A percentile compares a stretch with the other conserved stretches of the same genome.
These are phyloP conservation scores for Fusarium sp. DNA, from an alignment of 2,329 filamentous ascomycete genomes.

Conservation along the genomic window DNA sequence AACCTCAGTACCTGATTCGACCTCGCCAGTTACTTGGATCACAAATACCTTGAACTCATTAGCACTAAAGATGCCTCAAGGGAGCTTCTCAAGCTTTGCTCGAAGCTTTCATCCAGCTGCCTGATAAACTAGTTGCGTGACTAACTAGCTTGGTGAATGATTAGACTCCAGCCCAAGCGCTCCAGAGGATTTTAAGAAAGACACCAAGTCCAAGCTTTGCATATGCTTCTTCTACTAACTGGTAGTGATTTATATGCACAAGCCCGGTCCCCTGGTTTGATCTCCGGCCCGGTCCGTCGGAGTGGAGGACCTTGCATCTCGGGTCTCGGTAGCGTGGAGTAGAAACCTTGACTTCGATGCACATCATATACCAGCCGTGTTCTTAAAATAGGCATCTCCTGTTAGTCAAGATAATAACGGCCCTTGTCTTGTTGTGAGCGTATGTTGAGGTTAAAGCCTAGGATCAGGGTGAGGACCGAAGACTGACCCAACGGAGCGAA, in stretches of 20 bases:
- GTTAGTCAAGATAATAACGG: too few relatives aligned
- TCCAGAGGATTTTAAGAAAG: rapidly evolving
- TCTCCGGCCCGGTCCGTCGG: background rate
- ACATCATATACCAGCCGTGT: too few relatives aligned
- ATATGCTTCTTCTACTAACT: background rate
- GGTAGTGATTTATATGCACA: background rate
- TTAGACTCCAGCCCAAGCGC: background rate
- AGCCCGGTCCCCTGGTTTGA: conserved; percentile 2
- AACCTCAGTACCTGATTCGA: too few relatives aligned
- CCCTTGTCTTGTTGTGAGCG: too few relatives aligned
- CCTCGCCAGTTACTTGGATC: background rate
- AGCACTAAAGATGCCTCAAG: background rate
- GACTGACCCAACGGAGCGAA: too few relatives aligned
- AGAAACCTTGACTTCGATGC: background rate
- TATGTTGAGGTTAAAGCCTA: too few relatives aligned
- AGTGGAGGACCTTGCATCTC: conserved; percentile 4
- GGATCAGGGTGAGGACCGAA: too few relatives aligned
- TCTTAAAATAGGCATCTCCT: too few relatives aligned
- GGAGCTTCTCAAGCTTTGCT: background rate
- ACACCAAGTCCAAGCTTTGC: background rate
- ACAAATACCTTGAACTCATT: background rate
- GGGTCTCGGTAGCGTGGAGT: background rate
- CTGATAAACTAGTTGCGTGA: background rate
- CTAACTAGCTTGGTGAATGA: background rate
- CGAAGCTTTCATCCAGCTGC: background rate